phyloP scores from a whole-genome alignment of 768 basidiomycete species.

The Coprinopsis marcescibilis region DNA sequence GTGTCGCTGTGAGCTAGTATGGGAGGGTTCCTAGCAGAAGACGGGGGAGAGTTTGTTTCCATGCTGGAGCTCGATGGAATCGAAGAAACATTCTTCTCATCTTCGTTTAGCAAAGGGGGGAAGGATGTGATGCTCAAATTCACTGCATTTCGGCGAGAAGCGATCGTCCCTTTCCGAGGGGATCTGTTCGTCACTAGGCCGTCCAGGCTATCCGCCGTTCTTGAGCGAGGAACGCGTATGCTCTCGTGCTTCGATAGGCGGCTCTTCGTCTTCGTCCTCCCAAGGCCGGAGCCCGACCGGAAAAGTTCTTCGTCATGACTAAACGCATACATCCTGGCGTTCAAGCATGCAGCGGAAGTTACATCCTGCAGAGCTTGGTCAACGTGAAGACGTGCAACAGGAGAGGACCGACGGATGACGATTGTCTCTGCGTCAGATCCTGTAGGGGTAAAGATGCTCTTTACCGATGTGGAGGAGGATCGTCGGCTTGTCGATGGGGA shows the following conservation, averaged over 20 bases:
- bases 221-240: conserved; percentile 57
- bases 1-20: conserved; percentile 5
- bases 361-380: conserved; percentile 80
- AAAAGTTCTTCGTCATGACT: conserved; percentile 61
- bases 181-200: conserved; percentile 24
- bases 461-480: conserved; percentile 60
- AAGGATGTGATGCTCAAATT: conserved; percentile 31
- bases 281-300: conserved; percentile 54
- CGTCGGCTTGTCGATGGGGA: conserved; percentile 42
- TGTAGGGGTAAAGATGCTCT: conserved; percentile 50
- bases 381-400: conserved; percentile 59
- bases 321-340: conserved; percentile 61
- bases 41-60: background rate
- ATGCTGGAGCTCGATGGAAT: background rate
- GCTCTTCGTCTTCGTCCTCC: conserved; percentile 56
- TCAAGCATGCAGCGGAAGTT: conserved; percentile 65
- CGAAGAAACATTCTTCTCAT: conserved; percentile 1
- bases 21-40: conserved; percentile 18
- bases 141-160: conserved; percentile 25
- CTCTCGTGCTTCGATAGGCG: conserved; percentile 66
- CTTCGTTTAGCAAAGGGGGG: conserved; percentile 16
- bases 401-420: conserved; percentile 62
- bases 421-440: conserved; percentile 51
- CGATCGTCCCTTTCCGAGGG: conserved; percentile 18
- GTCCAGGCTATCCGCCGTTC: conserved; percentile 36